These are phyloP conservation scores for Phlyctochytrium arcticum DNA, from an alignment of 192 early-diverging fungal species.

Conservation along the genomic window DNA sequence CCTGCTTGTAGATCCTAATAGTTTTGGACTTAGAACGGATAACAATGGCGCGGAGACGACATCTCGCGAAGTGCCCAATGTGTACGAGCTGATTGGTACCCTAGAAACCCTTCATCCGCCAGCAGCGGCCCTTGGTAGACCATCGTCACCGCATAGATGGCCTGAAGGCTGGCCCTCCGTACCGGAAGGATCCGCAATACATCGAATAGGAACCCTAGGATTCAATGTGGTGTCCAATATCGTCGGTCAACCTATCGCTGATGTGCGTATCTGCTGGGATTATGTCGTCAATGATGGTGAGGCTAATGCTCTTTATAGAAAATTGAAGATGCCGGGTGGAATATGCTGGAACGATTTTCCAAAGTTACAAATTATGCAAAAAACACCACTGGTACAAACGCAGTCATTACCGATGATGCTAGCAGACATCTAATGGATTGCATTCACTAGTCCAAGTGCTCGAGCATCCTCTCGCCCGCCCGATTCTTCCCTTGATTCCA, in stretches of 20 bases:
- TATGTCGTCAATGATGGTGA: background rate
- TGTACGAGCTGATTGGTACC: no score
- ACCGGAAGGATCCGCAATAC: slow-evolving; percentile 29
- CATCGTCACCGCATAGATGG: slow-evolving; percentile 13
- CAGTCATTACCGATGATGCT: background rate
- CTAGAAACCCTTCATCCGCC: no score
- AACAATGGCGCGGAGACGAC: no score
- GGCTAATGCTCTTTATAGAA: slow-evolving; percentile 19
- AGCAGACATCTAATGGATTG: background rate
- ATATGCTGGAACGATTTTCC: slow-evolving; percentile 43
- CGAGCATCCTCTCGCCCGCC: slow-evolving; percentile 49
- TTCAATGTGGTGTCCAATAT: slow-evolving; percentile 31
- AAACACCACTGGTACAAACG: slow-evolving; percentile 27
- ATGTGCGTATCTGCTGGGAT: slow-evolving; percentile 23
- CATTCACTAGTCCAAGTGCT: slow-evolving; percentile 36
- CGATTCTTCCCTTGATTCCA: slow-evolving; percentile 46
- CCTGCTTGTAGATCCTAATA: no score
- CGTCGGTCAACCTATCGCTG: slow-evolving; percentile 31
- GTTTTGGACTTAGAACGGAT: no score
- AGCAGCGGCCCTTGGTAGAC: background rate
- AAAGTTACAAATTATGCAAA: slow-evolving; percentile 44
- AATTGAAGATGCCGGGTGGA: slow-evolving; percentile 46
- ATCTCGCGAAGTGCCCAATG: no score
- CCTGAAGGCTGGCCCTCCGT: slow-evolving; percentile 24
- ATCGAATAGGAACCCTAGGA: slow-evolving; percentile 39